Conservation (phyloP, 2,329 filamentous ascomycete species). For the Apiospora sp. region DNA sequence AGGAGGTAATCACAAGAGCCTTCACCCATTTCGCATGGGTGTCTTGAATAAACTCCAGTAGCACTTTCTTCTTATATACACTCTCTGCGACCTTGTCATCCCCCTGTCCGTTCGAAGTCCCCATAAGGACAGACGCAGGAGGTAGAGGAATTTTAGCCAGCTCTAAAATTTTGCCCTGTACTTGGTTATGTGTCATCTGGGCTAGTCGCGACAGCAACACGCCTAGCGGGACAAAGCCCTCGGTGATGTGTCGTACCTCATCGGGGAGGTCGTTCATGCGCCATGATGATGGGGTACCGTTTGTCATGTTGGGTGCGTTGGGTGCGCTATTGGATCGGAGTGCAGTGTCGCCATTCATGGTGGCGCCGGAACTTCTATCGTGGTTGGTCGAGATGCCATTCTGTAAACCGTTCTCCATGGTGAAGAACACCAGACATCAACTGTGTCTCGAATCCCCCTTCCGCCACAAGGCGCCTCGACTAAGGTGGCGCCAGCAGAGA, state of each 20-base stretch:
- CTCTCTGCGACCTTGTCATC: constrained; percentile 72
- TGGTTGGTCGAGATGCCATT: constrained; percentile 64
- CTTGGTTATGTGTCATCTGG: constrained; percentile 82
- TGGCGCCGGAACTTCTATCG: constrained; percentile 58
- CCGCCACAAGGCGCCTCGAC: constrained; percentile 41
- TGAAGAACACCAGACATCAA: constrained; percentile 59
- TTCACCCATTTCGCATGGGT: constrained; percentile 92
- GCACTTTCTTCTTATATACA: constrained; percentile 74
- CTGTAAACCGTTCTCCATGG: constrained; percentile 63
- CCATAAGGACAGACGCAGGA: constrained; percentile 56
- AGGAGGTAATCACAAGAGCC: constrained; percentile 86
- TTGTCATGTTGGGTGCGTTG: constrained; percentile 38
- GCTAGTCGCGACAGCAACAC: constrained; percentile 79
- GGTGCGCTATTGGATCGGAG: constrained; percentile 27
- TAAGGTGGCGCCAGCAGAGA: constrained; percentile 32
- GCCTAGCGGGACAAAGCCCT: constrained; percentile 79
- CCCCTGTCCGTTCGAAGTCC: constrained; percentile 50
- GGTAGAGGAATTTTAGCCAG: constrained; percentile 74
- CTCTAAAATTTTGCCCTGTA: constrained; percentile 74
- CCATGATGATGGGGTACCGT: constrained; percentile 40
- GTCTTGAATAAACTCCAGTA: constrained; percentile 81
- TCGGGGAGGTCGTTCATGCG: constrained; percentile 67
- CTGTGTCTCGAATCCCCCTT: constrained; percentile 42
- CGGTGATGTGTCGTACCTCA: constrained; percentile 74
- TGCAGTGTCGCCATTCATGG: constrained; percentile 39